Percentiles rank a stretch among this genome's conserved stretches.
Conservation (phyloP, 2,329 filamentous ascomycete genomes). For the Dendryphion nanum region DNA sequence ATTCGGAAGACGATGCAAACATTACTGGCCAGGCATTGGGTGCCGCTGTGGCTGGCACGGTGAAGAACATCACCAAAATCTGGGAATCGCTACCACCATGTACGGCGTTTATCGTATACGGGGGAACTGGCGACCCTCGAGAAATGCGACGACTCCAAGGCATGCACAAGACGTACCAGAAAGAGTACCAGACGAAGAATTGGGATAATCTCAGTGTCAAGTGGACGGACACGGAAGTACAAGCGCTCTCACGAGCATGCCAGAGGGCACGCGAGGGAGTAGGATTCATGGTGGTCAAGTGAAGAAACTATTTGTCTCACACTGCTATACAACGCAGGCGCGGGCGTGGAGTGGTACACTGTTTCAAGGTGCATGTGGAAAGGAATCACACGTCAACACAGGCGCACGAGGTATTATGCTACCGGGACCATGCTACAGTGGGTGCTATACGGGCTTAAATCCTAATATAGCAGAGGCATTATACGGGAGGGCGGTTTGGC, state of each 20-base stretch:
- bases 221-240: slow-evolving; percentile 65
- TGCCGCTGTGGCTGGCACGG: slow-evolving; percentile 49
- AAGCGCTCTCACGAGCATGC: slow-evolving; percentile 57
- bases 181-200: slow-evolving; percentile 59
- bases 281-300: slow-evolving; percentile 61
- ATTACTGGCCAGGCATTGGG: slow-evolving; percentile 39
- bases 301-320: slow-evolving; percentile 29
- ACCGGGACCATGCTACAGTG: slow-evolving; percentile 1
- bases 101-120: slow-evolving; percentile 63
- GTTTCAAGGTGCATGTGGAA: slow-evolving; percentile 17
- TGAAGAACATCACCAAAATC: slow-evolving; percentile 51
- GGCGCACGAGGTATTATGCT: slow-evolving; percentile 3
- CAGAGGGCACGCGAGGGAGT: slow-evolving; percentile 57
- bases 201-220: slow-evolving; percentile 63
- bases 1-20: slow-evolving; percentile 15
- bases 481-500: slow-evolving; percentile 8
- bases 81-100: slow-evolving; percentile 57
- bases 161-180: slow-evolving; percentile 55
- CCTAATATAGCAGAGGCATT: slow-evolving; percentile 8
- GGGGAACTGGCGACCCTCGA: slow-evolving; percentile 62
- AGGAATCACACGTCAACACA: slow-evolving; percentile 6
- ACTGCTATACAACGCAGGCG: slow-evolving; percentile 19
- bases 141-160: slow-evolving; percentile 56
- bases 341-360: slow-evolving; percentile 18
- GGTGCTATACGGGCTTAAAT: too few relatives aligned